These are phyloP conservation scores for Aspergillus incahuasiensis DNA, from an alignment of 495 filamentous ascomycete genomes.

Conservation along the genomic window DNA sequence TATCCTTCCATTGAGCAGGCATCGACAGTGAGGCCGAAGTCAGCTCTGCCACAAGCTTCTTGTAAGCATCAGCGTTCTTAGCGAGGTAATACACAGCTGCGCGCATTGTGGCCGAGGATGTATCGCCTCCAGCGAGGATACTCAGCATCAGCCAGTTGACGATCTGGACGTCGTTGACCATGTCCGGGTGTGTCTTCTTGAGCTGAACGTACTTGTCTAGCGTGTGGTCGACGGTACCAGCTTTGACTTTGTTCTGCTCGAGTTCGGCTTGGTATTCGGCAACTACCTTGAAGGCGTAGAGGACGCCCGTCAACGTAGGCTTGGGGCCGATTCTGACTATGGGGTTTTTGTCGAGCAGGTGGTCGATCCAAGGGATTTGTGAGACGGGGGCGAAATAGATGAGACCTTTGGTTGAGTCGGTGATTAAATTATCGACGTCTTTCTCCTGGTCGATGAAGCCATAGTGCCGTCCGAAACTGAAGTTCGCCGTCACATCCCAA, in stretches of 20 bases:
- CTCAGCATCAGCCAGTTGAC: constrained; percentile 39
- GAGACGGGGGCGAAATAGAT: constrained; percentile 30
- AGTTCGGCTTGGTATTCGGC: constrained; percentile 15
- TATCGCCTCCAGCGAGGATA: constrained; percentile 40
- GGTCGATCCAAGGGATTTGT: constrained; percentile 51
- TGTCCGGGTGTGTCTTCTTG: constrained; percentile 22
- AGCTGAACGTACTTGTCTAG: constrained; percentile 35
- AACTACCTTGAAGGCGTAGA: constrained; percentile 21
- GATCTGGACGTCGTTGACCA: constrained; percentile 28
- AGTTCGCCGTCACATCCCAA: constrained; percentile 33
- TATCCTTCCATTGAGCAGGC: constrained; percentile 33
- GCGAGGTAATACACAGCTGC: constrained; percentile 40
- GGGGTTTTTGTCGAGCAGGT: constrained; percentile 56
- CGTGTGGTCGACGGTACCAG: constrained; percentile 7
- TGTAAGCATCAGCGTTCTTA: constrained; percentile 25
- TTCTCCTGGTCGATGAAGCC: constrained; percentile 14
- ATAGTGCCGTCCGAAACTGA: constrained; percentile 26
- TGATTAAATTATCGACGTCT: constrained; percentile 19
- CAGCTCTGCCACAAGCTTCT: constrained; percentile 31
- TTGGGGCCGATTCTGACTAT: constrained; percentile 23
- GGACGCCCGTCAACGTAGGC: constrained; percentile 20
- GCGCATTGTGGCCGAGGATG: constrained; percentile 32
- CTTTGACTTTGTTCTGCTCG: constrained; percentile 21
- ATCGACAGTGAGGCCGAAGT: constrained; percentile 15
- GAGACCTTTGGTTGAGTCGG: constrained; percentile 22